Evolutionary conservation across 106 monocot genomes (phyloP).

Genomic region (Dioscorea alata): DNA sequence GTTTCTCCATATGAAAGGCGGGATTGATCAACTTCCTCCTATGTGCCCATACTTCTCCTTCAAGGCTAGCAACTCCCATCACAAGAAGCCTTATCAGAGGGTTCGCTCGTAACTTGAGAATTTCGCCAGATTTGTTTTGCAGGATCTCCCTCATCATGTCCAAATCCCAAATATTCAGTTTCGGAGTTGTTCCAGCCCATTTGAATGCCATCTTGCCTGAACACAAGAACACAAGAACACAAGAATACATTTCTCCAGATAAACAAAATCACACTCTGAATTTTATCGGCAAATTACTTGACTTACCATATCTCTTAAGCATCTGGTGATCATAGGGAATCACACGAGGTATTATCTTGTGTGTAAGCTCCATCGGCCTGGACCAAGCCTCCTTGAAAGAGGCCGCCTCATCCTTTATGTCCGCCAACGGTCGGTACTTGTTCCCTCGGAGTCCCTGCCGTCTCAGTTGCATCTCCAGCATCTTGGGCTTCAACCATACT

Average conservation of each 20-base stretch:
- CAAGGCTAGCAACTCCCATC: conserved; percentile 20
- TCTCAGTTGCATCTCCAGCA: too few species aligned
- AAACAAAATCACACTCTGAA: too few species aligned
- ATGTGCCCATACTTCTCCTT: conserved; percentile 51
- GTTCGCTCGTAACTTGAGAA: conserved; percentile 22
- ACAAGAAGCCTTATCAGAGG: conserved; percentile 19
- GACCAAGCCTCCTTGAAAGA: conserved; percentile 8
- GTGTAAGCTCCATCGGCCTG: conserved; percentile 24
- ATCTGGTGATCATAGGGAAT: conserved; percentile 8
- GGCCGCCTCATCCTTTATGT: background rate
- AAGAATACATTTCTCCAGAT: too few species aligned
- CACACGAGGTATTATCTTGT: conserved; percentile 20
- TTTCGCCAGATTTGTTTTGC: conserved; percentile 20
- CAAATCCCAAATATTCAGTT: conserved; percentile 29
- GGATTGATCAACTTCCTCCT: conserved; percentile 40
- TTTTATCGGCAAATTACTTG: too few species aligned
- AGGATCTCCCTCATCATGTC: conserved; percentile 40
- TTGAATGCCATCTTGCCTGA: background rate
- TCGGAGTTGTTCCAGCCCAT: conserved; percentile 39
- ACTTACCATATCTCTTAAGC: conserved; percentile 29
- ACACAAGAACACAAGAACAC: too few species aligned
- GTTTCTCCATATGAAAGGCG: conserved; percentile 46
- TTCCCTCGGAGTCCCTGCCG: background rate
- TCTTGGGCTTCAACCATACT: too few species aligned
- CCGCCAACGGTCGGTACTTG: background rate